These are phyloP conservation scores for Suillus brevipes DNA, from an alignment of 768 basidiomycete genomes.

Conservation along the genomic window DNA sequence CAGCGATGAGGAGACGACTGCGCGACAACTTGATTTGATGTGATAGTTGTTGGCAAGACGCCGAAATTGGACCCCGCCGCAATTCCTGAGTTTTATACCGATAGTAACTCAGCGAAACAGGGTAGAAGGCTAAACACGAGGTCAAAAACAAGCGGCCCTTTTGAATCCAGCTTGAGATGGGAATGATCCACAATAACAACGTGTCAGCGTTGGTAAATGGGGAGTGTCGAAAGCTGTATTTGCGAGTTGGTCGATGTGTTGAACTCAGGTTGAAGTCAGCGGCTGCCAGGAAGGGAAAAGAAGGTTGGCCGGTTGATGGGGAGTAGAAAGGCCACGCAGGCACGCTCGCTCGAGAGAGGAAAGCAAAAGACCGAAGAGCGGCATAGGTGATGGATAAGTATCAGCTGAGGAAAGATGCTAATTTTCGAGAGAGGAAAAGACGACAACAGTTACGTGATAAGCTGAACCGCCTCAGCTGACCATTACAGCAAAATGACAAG, in stretches of 20 bases:
- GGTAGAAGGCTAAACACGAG: constrained; percentile 39
- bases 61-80: constrained; percentile 38
- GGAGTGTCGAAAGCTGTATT: constrained; percentile 15
- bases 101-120: constrained; percentile 42
- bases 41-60: constrained; percentile 39
- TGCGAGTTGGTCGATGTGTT: constrained; percentile 13
- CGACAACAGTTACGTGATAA: constrained; percentile 31
- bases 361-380: constrained; percentile 15
- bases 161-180: constrained; percentile 26
- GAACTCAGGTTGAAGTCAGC: constrained; percentile 6
- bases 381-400: constrained; percentile 21
- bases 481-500: constrained; percentile 13
- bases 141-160: constrained; percentile 35
- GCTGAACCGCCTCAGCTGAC: constrained; percentile 22
- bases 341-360: constrained; percentile 13
- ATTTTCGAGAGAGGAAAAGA: constrained; percentile 19
- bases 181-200: constrained; percentile 20
- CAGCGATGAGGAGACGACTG: constrained; percentile 7
- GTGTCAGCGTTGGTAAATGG: constrained; percentile 15
- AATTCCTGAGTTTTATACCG: constrained; percentile 40
- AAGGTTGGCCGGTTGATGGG: constrained; percentile 30
- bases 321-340: constrained; percentile 19
- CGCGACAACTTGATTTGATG: constrained; percentile 24
- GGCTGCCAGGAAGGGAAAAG: constrained; percentile 11
- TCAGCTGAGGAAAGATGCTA: constrained; percentile 19